These are phyloP conservation scores for Fusarium armeniacum DNA, from an alignment of 2,329 filamentous ascomycete species.

Conservation along the genomic window DNA sequence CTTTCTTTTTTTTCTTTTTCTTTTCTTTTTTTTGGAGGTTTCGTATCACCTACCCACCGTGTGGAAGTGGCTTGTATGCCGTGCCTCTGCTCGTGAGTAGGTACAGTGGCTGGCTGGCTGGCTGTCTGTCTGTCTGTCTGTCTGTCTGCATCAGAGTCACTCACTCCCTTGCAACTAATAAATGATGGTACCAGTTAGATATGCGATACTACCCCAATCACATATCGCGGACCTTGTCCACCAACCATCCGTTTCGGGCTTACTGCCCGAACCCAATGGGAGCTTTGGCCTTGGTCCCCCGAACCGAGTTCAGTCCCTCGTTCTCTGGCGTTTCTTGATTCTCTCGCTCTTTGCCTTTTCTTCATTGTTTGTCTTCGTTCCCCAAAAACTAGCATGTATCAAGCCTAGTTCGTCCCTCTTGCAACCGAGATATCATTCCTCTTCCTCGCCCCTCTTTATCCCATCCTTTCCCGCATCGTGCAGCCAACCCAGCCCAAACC, in stretches of 20 bases:
- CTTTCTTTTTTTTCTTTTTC: too few relatives aligned
- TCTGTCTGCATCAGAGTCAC: background rate
- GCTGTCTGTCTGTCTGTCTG: too few relatives aligned
- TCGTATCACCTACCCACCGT: too few relatives aligned
- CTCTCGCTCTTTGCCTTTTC: background rate
- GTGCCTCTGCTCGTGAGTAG: too few relatives aligned
- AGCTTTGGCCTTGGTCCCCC: background rate
- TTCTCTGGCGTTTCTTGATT: too few relatives aligned
- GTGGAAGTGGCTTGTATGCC: too few relatives aligned
- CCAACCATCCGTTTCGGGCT: rapidly evolving
- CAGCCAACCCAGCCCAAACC: background rate
- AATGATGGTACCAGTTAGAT: background rate
- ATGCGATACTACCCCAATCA: background rate
- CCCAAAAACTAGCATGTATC: rapidly evolving
- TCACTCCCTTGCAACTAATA: background rate
- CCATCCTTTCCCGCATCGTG: background rate
- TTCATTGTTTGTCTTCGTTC: too few relatives aligned
- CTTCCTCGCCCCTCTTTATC: background rate
- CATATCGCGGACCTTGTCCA: rapidly evolving
- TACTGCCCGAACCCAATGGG: background rate
- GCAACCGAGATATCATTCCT: background rate
- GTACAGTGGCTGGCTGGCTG: too few relatives aligned
- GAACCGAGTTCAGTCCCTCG: too few relatives aligned
- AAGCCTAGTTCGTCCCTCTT: background rate
- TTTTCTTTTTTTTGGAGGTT: too few relatives aligned